Evolutionary conservation across 179 eudicot genomes (phyloP), one percentile per base, ranked within the genome.

Genomic region (Spinacia oleracea): DNA sequence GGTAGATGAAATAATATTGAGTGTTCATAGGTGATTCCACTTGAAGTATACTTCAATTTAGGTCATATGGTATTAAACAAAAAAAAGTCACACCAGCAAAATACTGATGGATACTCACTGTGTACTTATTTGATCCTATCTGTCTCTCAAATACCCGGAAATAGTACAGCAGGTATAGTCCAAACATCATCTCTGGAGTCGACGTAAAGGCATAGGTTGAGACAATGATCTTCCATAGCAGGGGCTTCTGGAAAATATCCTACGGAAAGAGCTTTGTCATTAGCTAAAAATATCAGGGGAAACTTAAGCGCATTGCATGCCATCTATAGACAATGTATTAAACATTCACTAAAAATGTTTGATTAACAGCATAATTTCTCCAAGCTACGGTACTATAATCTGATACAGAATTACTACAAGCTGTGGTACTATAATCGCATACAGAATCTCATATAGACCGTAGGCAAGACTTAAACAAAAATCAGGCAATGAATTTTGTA

Each of bases 131-230:
- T 15, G 99, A 96, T 73, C 99, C 98, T 76, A 96, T 93, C 79
- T 96, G 99, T 83, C 99, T 90, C 88, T 96, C 99, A 78, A 96
- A 96, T 72, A 96, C 90, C 55, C 99, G 92, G 76, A 96, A 96
- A 86, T 96, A 96, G 84, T 93, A 96, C 74, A 96, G 85, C 76
- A 96, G 82, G 86, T 93, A 96, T 23, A 88, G 66, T 68, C 99
- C 99, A 88, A 93, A 93, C 81, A 93, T 56, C 85, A 96, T 85
- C 80, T 96, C 99, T 10, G 94, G 98, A 21, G 96, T 92, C 31
- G 99, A 96, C 51, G 97, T 87, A 80, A 96, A 96, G 40, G 94
- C 93, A 84, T 85, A 91, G 82, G 83, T 82, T 46, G 99, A 93
- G 34, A 88, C 90, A 72, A 93, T 79, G 78, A 92, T 78, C 89